Evolutionary conservation across 2,329 filamentous ascomycete genomes (phyloP).

Genomic region (Macrophomina pseudophaseolina): DNA sequence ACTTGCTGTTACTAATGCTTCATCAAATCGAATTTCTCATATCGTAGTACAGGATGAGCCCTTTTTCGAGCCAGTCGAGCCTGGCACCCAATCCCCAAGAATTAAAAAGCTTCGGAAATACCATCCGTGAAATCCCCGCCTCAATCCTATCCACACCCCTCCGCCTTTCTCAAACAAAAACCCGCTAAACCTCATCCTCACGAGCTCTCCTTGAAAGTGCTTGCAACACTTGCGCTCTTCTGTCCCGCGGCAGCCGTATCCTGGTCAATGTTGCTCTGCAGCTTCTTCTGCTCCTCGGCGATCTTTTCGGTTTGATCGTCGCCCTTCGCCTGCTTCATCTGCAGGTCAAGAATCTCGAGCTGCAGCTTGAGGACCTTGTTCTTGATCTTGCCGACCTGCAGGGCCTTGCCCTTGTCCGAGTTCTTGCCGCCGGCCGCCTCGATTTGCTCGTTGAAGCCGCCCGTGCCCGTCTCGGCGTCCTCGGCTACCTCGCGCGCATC

Average conservation of each 20-base stretch:
- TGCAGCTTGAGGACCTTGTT: conserved; percentile 66
- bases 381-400: conserved; percentile 64
- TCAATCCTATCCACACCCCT: no score
- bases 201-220: neutral
- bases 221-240: conserved; percentile 37
- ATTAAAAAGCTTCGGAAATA: no score
- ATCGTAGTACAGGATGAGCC: no score
- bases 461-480: conserved; percentile 55
- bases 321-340: conserved; percentile 61
- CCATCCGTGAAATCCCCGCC: no score
- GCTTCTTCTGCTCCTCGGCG: conserved; percentile 56
- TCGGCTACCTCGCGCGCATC: conserved; percentile 60
- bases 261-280: conserved; percentile 58
- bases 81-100: no score
- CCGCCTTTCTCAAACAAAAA: no score
- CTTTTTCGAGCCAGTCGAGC: no score
- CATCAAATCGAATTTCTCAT: no score
- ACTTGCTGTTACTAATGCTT: no score
- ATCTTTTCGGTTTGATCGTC: conserved; percentile 53
- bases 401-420: conserved; percentile 47
- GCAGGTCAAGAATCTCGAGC: conserved; percentile 57
- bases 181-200: no score
- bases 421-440: conserved; percentile 50
- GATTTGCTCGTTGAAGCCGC: conserved; percentile 59
- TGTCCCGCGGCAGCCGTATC: conserved; percentile 57